Evolutionary conservation across 257 asterid genomes (phyloP).

Genomic region (Leonotis leonurus): DNA sequence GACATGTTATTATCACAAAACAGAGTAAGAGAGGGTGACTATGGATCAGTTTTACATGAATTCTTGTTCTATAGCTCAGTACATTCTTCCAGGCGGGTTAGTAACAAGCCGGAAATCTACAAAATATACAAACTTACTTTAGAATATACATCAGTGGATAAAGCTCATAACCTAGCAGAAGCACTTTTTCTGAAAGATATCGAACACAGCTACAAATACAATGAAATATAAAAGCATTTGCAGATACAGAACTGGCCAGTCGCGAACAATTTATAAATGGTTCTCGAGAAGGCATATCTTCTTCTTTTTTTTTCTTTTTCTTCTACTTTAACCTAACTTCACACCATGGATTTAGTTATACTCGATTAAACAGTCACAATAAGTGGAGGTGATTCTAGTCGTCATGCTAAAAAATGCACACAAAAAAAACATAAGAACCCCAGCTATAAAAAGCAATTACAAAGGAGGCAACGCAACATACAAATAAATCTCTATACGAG

Average conservation of each 20-base stretch:
- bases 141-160: too few relatives aligned
- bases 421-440: background rate
- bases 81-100: background rate
- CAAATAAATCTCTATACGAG: slow-evolving; percentile 24
- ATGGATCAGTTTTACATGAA: background rate
- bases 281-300: background rate
- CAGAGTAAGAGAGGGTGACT: background rate
- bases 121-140: too few relatives aligned
- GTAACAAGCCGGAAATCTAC: background rate
- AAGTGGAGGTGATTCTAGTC: slow-evolving; percentile 4
- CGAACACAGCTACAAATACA: background rate
- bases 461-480: background rate
- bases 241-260: background rate
- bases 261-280: background rate
- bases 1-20: background rate
- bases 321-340: background rate
- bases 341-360: background rate
- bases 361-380: background rate
- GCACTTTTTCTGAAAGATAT: background rate
- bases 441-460: background rate
- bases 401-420: background rate
- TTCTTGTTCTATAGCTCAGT: background rate
- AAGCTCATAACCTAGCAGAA: background rate
- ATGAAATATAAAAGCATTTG: background rate
- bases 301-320: background rate